Conservation (phyloP, 805 yeast species). For the Nakazawaea molendinolei region DNA sequence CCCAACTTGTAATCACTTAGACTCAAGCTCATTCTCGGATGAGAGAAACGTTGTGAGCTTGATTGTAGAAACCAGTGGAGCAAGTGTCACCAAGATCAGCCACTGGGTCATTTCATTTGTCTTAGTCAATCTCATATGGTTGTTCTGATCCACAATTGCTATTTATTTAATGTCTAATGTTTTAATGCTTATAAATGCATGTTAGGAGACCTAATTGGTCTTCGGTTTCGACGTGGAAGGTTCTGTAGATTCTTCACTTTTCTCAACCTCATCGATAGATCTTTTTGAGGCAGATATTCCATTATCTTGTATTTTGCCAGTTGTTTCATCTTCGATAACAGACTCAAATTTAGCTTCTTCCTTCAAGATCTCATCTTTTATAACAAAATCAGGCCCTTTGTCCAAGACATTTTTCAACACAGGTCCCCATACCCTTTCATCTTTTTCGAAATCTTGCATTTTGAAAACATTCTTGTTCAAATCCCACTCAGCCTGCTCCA, state of each 20-base stretch:
- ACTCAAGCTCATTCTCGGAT: slow-evolving; percentile 2
- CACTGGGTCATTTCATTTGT: no score
- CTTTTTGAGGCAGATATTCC: not conserved
- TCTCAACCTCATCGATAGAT: slow-evolving; percentile 8
- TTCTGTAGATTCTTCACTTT: not conserved
- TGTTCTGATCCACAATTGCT: no score
- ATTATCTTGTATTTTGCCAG: no score
- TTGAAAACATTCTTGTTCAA: slow-evolving; percentile 63
- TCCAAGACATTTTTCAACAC: slow-evolving; percentile 52
- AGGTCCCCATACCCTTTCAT: slow-evolving; percentile 63
- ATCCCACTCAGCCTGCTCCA: slow-evolving; percentile 80
- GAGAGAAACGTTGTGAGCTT: no score
- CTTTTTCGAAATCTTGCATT: slow-evolving; percentile 55
- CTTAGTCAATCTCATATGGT: no score
- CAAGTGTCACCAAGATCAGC: no score
- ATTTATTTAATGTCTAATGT: no score
- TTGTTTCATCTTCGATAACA: not conserved
- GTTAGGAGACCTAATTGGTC: no score
- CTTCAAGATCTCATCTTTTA: slow-evolving; percentile 30
- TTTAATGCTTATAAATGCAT: not conserved
- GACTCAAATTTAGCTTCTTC: slow-evolving; percentile 20
- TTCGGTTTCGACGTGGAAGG: not conserved
- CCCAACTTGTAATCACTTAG: slow-evolving; percentile 32
- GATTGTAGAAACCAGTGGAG: no score
- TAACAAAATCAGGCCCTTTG: slow-evolving; percentile 31